These are phyloP conservation scores for Uronychia setigera DNA, from an alignment of 73 alveolate genomes.

Conservation along the genomic window DNA sequence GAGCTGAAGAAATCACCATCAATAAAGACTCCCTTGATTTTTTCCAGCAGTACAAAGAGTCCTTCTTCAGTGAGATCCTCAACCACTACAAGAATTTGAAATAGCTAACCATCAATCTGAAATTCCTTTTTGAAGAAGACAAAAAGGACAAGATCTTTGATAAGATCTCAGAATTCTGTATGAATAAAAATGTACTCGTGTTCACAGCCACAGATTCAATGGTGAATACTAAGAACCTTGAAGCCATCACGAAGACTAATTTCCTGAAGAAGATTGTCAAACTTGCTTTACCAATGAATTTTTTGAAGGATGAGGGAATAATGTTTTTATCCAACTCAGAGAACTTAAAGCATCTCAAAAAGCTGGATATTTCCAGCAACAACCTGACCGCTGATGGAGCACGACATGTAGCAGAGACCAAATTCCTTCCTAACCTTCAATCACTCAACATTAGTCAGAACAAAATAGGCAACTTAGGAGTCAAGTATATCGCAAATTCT, in stretches of 20 bases:
- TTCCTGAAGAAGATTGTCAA: slow-evolving; percentile 19
- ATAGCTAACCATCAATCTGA: slow-evolving; percentile 35
- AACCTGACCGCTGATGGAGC: slow-evolving; percentile 42
- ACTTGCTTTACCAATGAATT: slow-evolving; percentile 44
- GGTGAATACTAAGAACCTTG: slow-evolving; percentile 26
- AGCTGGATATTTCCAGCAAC: slow-evolving; percentile 42
- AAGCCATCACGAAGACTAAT: slow-evolving; percentile 22
- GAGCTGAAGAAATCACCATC: slow-evolving; percentile 62
- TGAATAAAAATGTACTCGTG: slow-evolving; percentile 18
- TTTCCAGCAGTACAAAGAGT: slow-evolving; percentile 38
- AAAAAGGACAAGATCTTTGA: slow-evolving; percentile 52
- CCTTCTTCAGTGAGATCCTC: slow-evolving; percentile 53
- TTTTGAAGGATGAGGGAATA: slow-evolving; percentile 34
- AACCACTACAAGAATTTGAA: slow-evolving; percentile 55
- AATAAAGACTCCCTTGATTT: slow-evolving; percentile 45
- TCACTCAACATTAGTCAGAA: slow-evolving; percentile 36
- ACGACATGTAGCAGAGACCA: slow-evolving; percentile 7
- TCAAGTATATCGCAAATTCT: slow-evolving; percentile 8
- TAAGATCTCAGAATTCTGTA: slow-evolving; percentile 23
- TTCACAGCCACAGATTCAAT: slow-evolving; percentile 44
- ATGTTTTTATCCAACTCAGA: slow-evolving; percentile 16
- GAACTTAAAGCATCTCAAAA: slow-evolving; percentile 32
- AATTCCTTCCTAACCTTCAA: slow-evolving; percentile 10
- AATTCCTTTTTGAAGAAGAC: slow-evolving; percentile 46
- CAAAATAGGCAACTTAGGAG: slow-evolving; percentile 41